phyloP scores from a whole-genome alignment of 2,329 filamentous ascomycete species.

The Fusarium buxicola region DNA sequence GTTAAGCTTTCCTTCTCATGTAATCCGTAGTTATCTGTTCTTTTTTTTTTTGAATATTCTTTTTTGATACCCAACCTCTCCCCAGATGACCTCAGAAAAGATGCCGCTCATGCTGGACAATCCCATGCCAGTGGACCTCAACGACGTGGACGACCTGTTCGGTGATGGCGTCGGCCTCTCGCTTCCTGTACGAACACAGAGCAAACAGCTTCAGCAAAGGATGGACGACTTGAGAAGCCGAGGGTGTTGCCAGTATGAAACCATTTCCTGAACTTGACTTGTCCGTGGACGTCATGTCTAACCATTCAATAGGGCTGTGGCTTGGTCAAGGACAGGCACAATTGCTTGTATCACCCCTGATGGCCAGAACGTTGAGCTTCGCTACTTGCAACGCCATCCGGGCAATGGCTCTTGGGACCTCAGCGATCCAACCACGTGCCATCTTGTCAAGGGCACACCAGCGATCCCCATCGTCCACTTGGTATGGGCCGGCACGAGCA shows the following conservation, averaged over 20 bases:
- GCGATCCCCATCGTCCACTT: conserved; percentile 81
- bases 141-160: conserved; percentile 80
- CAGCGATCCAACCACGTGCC: conserved; percentile 74
- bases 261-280: neutral
- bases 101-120: conserved; percentile 59
- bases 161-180: conserved; percentile 74
- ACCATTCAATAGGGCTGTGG: conserved; percentile 70
- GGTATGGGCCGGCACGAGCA: conserved; percentile 79
- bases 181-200: conserved; percentile 58
- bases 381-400: conserved; percentile 76
- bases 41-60: conserved; percentile 26
- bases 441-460: conserved; percentile 70
- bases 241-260: conserved; percentile 83
- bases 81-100: conserved; percentile 52
- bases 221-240: conserved; percentile 80
- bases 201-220: conserved; percentile 75
- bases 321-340: conserved; percentile 89
- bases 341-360: conserved; percentile 84
- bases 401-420: conserved; percentile 80
- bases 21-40: conserved; percentile 17
- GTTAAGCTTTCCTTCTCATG: conserved; percentile 18
- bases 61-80: conserved; percentile 33
- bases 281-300: conserved; percentile 15
- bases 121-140: conserved; percentile 62
- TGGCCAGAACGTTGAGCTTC: conserved; percentile 76